These are phyloP conservation scores for Adenanthera pavonina DNA, from an alignment of 306 rosid species.

Conservation along the genomic window DNA sequence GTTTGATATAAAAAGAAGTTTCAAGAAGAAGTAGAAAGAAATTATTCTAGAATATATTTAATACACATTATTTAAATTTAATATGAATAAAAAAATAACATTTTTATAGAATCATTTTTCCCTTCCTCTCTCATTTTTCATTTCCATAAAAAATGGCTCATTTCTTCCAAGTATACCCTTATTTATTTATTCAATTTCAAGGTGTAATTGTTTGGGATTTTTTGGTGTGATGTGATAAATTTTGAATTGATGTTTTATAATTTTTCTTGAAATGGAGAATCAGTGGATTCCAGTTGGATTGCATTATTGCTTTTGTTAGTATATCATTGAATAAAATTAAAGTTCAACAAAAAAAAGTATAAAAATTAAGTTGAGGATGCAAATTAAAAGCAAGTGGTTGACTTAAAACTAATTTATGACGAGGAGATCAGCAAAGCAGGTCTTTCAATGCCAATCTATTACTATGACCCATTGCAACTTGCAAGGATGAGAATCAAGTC, in stretches of 20 bases:
- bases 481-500: too few species aligned
- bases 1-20: too few species aligned
- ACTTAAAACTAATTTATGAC: neutral
- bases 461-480: too few species aligned
- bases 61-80: too few species aligned
- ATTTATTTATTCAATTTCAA: constrained; percentile 37
- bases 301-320: constrained; percentile 36
- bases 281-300: constrained; percentile 32
- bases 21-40: too few species aligned
- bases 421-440: constrained; percentile 26
- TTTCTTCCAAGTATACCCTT: neutral
- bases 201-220: constrained; percentile 32
- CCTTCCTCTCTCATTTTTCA: neutral
- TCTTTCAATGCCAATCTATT: neutral
- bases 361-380: constrained; percentile 20
- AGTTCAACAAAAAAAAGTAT: too few species aligned
- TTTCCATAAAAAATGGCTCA: too few species aligned
- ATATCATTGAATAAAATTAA: neutral
- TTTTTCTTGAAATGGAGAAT: constrained; percentile 35
- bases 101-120: too few species aligned
- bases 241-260: constrained; percentile 37
- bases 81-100: too few species aligned
- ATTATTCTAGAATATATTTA: too few species aligned
- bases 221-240: constrained; percentile 41
- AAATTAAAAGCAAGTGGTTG: constrained; percentile 14